Conservation (phyloP, 257 asterid species). For the Petunia axillaris region DNA sequence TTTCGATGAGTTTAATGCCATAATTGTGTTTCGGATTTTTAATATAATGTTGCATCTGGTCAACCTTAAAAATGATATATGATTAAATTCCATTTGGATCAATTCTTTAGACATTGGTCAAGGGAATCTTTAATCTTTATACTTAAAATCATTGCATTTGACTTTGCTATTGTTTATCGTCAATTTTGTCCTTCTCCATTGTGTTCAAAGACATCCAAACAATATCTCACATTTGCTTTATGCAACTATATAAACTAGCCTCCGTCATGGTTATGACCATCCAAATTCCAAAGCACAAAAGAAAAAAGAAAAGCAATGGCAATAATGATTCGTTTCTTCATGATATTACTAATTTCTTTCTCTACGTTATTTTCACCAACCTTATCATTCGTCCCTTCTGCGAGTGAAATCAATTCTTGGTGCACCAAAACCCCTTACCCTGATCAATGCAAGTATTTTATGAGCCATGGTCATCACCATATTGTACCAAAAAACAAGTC, state of each 20-base stretch:
- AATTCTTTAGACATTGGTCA: too few species aligned
- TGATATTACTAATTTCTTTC: constrained; percentile 28
- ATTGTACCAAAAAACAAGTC: constrained; percentile 39
- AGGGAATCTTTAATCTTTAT: constrained; percentile 16
- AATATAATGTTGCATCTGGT: not conserved
- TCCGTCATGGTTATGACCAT: not conserved
- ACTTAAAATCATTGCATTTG: constrained; percentile 17
- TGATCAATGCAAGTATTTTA: constrained; percentile 55
- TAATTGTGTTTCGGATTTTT: too few species aligned
- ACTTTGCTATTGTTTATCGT: constrained; percentile 26
- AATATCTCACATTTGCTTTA: constrained; percentile 33
- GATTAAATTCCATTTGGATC: too few species aligned
- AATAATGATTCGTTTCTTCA: constrained; percentile 32
- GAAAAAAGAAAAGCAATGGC: constrained; percentile 15
- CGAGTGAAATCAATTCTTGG: constrained; percentile 44
- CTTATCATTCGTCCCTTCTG: constrained; percentile 25
- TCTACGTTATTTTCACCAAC: constrained; percentile 30
- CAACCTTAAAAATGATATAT: not conserved
- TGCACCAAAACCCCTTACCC: constrained; percentile 77
- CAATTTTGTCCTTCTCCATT: constrained; percentile 38
- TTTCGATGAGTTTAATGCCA: too few species aligned
- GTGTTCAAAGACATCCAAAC: constrained; percentile 2
- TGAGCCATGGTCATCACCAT: constrained; percentile 31
- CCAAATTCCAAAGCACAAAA: not conserved
- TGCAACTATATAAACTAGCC: constrained; percentile 35